Evolutionary conservation across 2,329 filamentous ascomycete genomes (phyloP), one percentile per base, ranked within the genome.

Genomic region (Thielaviopsis euricoi): DNA sequence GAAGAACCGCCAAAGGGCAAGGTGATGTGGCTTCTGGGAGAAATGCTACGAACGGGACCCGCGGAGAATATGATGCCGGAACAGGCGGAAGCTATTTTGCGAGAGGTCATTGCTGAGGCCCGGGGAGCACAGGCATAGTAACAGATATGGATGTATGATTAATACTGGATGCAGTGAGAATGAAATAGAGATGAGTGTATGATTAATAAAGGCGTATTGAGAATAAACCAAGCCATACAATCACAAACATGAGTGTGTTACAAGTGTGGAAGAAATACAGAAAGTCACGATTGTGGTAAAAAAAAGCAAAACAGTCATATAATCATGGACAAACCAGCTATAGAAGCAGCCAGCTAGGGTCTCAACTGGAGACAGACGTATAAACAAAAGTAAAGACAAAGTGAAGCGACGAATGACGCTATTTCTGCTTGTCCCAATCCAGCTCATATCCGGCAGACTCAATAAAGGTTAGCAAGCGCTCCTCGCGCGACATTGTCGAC

Each of bases 11-110:
- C 78, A 0, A 71, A 77, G 59, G 79, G 79, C 0, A 82, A 81
- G 67, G 71, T 82, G 52, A 81, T 81, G 78, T 81, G 75, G 62
- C 69, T 82, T 1, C 74, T 82, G 5, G 79, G 79, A 21, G 78
- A 75, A 67, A 77, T 82, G 75, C 76, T 82, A 69, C 70, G 72
- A 4, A 64, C 73, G 1, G 79, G 78, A 0, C 72, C 73, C 2
- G 73, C 78, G 51, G 77, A 79, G 65, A 70, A 76, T 26, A 80
- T 81, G 60, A 74, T 80, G 56, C 78, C 79, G 1, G 67, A 67
- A 23, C 74, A 68, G 26, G 79, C 77, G 0, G 75, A 80, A 66
- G 67, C 63, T 15, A 68, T 75, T 1, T 71, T 82, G 70, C 66
- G 66, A 23, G 37, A 21, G 15, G 54, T 56, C 29, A 57, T 62